Evolutionary conservation across 78 protist genomes (phyloP), one percentile per base, ranked within the genome.

Genomic region (Dictyostelium brefeldianum): DNA sequence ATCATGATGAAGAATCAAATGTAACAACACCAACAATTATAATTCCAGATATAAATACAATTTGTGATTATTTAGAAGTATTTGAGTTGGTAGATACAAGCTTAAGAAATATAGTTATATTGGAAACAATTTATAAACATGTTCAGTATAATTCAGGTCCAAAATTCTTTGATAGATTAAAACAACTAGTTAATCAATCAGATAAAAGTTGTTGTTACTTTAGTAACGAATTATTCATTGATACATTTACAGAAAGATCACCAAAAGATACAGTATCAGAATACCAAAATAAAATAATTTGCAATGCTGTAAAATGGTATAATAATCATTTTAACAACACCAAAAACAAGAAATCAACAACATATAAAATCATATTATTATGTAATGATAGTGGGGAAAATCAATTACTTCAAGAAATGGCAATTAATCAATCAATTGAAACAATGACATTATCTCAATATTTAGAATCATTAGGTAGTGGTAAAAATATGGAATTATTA

Each of bases 61-160:
- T 83, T 15, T 12, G 18, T 22, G 54, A 83, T 6, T 83, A 83
- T 73, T 57, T 83, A 31, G 91, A 83, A 12, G 17, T 83, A 22
- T 73, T 83, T 12, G 91, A 83, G 25, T 41, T 83, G 36, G 12
- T 5, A 11, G 78, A 65, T 17, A 25, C 77, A 70, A 29, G 14
- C 7, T 20, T 67, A 27, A 53, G 48, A 17, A 74, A 83, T 70
- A n/a, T 83, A 18, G 69, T 83, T 15, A 73, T 83, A 54, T 22
- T 83, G 9, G 91, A 83, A 70, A 83, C 82, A 3, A 71, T 83
- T 11, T 83, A 56, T 83, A 70, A 69, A 83, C 11, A 83, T 56
- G 74, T 83, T 50, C 91, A 83, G 43, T 83, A 73, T 46, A 70
- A 83, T 56, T 53, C 81, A 56, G 91, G 91, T 73, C 82, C 80